Percentiles rank a stretch among this genome's conserved stretches.
phyloP scores from a whole-genome alignment of 257 asterid species.

The Solanum verrucosum region DNA sequence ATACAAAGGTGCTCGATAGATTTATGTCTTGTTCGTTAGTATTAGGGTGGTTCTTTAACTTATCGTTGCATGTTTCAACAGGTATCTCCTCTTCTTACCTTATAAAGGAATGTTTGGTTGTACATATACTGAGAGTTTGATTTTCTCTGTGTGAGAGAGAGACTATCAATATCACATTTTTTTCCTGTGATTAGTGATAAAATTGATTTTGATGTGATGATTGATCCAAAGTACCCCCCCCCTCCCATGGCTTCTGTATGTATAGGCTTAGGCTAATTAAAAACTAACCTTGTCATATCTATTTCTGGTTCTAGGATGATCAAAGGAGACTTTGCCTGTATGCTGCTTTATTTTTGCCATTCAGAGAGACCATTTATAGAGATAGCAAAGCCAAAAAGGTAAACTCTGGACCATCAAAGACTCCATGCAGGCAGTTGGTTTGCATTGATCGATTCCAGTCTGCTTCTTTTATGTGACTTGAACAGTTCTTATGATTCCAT shows the following conservation, averaged over 20 bases:
- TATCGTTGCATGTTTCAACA: background rate
- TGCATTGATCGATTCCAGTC: background rate
- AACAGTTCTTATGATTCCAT: background rate
- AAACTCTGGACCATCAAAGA: conserved; percentile 1
- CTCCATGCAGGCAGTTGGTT: background rate
- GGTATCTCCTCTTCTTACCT: background rate
- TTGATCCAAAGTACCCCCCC: background rate
- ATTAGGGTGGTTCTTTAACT: background rate
- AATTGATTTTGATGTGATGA: background rate
- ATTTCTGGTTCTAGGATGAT: conserved; percentile 34
- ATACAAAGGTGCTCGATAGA: background rate
- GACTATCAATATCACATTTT: background rate
- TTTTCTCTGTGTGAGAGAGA: background rate
- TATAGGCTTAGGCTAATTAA: background rate
- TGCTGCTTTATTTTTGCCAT: conserved; percentile 73
- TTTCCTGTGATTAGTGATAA: background rate
- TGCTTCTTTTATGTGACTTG: background rate
- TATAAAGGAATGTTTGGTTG: background rate
- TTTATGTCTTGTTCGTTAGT: background rate
- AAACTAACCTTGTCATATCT: background rate
- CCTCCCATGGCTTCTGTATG: background rate
- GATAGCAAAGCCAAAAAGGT: conserved; percentile 69
- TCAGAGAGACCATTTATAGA: conserved; percentile 41
- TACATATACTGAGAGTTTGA: background rate
- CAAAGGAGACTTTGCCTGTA: conserved; percentile 64